A percentile compares a stretch with the other conserved stretches of the same genome.
Conservation (phyloP, 1,139 yeast species). For the Yamadazyma epiphylla region DNA sequence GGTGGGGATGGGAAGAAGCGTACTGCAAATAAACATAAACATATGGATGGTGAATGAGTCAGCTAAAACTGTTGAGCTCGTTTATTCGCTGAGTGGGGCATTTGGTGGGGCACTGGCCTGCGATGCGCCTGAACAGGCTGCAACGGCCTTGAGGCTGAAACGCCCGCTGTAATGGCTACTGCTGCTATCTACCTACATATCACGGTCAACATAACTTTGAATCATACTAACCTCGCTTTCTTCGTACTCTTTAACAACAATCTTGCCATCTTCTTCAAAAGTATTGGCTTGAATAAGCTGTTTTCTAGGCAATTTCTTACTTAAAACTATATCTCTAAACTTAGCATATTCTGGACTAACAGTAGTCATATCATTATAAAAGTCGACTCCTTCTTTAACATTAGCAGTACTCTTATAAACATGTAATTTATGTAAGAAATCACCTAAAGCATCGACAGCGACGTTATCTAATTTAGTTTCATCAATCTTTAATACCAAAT, state of each 20-base stretch:
- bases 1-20: no score
- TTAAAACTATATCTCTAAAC: constrained; percentile 64
- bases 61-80: no score
- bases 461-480: constrained; percentile 56
- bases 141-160: no score
- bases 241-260: constrained; percentile 65
- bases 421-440: constrained; percentile 68
- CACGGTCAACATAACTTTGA: constrained; percentile 68
- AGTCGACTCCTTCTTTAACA: constrained; percentile 56
- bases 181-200: constrained; percentile 18
- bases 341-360: constrained; percentile 62
- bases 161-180: no score
- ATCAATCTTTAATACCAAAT: constrained; percentile 58
- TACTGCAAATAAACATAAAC: no score
- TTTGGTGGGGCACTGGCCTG: no score
- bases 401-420: constrained; percentile 77
- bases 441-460: constrained; percentile 73
- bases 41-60: no score
- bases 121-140: no score
- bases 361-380: constrained; percentile 61
- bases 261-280: constrained; percentile 28
- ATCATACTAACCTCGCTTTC: constrained; percentile 77
- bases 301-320: constrained; percentile 75
- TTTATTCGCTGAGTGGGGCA: no score
- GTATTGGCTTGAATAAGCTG: constrained; percentile 85